Percentiles rank a stretch among this genome's conserved stretches.
These are phyloP conservation scores for Eremothecium cymbalariae DNA, from an alignment of 1,139 yeast species.

Conservation along the genomic window DNA sequence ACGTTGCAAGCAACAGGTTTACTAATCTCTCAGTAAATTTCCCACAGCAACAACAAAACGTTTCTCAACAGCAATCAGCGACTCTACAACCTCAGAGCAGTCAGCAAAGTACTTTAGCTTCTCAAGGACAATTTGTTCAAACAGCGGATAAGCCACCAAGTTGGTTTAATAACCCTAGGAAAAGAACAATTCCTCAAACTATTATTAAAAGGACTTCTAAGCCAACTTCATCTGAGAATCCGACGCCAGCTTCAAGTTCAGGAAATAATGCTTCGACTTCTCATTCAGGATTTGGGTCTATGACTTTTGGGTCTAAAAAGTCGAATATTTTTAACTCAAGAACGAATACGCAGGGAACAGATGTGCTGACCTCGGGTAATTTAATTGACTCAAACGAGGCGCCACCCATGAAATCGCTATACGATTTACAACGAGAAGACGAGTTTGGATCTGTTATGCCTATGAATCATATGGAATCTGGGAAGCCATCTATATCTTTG, in stretches of 20 bases:
- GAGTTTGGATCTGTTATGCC: conserved; percentile 26
- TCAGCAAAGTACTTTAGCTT: conserved; percentile 14
- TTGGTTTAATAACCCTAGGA: conserved; percentile 51
- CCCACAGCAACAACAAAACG: conserved; percentile 14
- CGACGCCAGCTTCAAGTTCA: conserved; percentile 11
- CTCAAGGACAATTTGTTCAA: conserved; percentile 8
- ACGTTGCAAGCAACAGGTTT: conserved; percentile 12
- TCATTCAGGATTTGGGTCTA: conserved; percentile 31
- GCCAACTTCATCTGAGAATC: conserved; percentile 29
- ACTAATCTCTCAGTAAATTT: conserved; percentile 18
- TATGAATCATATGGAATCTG: conserved; percentile 4
- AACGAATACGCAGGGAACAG: conserved; percentile 12
- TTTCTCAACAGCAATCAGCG: conserved; percentile 16
- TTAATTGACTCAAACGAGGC: conserved; percentile 27
- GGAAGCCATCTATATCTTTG: conserved; percentile 1
- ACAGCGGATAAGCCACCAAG: conserved; percentile 31
- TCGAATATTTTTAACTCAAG: conserved; percentile 15
- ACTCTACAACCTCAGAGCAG: conserved; percentile 18
- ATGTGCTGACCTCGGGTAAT: conserved; percentile 31
- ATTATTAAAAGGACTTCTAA: conserved; percentile 37
- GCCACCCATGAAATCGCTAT: conserved; percentile 57
- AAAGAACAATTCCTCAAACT: conserved; percentile 49
- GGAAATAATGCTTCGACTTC: conserved; percentile 21
- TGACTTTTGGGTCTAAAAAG: conserved; percentile 35
- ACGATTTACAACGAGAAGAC: conserved; percentile 39